Conservation (phyloP, 31 red algal species). For the Asparagopsis taxiformis region DNA sequence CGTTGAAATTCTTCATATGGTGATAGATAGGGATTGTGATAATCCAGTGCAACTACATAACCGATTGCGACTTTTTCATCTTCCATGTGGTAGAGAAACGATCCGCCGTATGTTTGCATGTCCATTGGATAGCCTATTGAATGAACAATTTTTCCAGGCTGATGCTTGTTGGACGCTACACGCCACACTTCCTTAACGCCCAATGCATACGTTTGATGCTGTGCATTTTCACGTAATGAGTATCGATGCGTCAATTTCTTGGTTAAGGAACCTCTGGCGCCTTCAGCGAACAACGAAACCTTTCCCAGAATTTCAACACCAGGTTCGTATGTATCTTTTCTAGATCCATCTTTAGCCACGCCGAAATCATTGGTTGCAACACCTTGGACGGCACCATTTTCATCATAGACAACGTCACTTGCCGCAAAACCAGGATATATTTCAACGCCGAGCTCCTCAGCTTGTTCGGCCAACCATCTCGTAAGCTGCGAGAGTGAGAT, state of each 20-base stretch:
- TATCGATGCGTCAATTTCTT: constrained; percentile 54
- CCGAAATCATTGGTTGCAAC: constrained; percentile 94
- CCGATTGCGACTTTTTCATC: constrained; percentile 85
- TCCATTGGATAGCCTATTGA: constrained; percentile 95
- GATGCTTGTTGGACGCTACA: constrained; percentile 56
- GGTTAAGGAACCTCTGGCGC: constrained; percentile 87
- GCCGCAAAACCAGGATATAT: constrained; percentile 98
- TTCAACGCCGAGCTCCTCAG: constrained; percentile 89
- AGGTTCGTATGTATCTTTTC: constrained; percentile 78
- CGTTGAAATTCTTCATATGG: constrained; percentile 91
- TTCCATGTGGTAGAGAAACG: constrained; percentile 95
- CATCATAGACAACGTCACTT: constrained; percentile 46
- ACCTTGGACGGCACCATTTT: constrained; percentile 59
- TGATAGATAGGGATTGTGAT: constrained; percentile 87
- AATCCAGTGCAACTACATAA: constrained; percentile 93
- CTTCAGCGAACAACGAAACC: constrained; percentile 91
- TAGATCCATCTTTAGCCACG: constrained; percentile 82
- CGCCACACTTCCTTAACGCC: constrained; percentile 98
- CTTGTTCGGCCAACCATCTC: constrained; percentile 84
- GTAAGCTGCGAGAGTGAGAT: constrained; percentile 88
- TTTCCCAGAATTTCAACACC: constrained; percentile 72
- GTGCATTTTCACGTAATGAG: constrained; percentile 23
- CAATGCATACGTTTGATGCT: constrained; percentile 95
- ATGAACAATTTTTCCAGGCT: constrained; percentile 82
- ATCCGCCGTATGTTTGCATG: constrained; percentile 92